phyloP scores from a whole-genome alignment of 2,329 filamentous ascomycete genomes.

The Torrubiella hemipterigena region DNA sequence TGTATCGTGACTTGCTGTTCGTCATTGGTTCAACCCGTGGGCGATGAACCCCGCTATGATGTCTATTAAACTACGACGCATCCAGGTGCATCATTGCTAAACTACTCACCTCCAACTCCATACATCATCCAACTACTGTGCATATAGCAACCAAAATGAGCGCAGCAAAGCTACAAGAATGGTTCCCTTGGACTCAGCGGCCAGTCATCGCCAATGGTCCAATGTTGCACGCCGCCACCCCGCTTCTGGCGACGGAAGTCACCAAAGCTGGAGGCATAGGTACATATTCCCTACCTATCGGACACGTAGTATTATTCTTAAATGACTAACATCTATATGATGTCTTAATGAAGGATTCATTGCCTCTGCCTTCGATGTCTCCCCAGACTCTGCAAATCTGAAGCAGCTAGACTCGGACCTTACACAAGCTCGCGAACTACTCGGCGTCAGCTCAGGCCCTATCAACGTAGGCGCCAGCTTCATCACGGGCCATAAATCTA shows the following conservation, averaged over 20 bases:
- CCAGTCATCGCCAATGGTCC: conserved; percentile 23
- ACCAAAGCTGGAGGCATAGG: conserved; percentile 25
- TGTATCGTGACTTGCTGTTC: too few species aligned
- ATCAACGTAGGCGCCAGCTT: conserved; percentile 46
- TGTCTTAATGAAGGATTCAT: conserved; percentile 18
- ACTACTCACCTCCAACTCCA: background rate
- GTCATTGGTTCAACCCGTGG: too few species aligned
- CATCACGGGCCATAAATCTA: conserved; percentile 38
- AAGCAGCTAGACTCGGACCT: conserved; percentile 19
- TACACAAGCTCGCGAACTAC: conserved; percentile 14
- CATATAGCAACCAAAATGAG: conserved; percentile 12
- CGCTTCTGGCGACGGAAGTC: conserved; percentile 23
- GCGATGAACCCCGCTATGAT: too few species aligned
- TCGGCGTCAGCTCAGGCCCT: conserved; percentile 20
- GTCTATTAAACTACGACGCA: too few species aligned
- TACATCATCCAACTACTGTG: background rate
- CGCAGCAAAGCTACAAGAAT: conserved; percentile 12
- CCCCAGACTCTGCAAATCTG: conserved; percentile 17
- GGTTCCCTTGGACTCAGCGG: conserved; percentile 16
- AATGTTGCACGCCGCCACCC: conserved; percentile 20
- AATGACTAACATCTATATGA: background rate
- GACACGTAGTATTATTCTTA: background rate
- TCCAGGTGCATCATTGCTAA: too few species aligned
- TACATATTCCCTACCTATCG: conserved; percentile 9
- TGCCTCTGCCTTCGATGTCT: conserved; percentile 17